A percentile compares a stretch with the other conserved stretches of the same genome.
Conservation (phyloP, 805 yeast genomes). For the Candida germanica region DNA sequence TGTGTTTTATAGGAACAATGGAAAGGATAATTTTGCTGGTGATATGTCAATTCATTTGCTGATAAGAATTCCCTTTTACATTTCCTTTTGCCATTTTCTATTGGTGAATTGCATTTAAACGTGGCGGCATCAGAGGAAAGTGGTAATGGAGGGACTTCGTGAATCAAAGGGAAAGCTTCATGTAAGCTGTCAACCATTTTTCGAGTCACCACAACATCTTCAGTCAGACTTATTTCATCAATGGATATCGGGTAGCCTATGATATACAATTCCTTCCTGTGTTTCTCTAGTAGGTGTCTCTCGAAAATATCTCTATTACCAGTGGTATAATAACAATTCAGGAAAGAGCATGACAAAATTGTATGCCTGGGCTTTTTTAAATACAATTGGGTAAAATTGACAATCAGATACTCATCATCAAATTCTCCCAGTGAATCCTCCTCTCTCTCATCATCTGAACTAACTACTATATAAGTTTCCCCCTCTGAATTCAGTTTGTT, state of each 20-base stretch:
- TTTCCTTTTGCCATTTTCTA: conserved; percentile 7
- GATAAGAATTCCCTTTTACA: conserved; percentile 16
- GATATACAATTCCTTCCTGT: conserved; percentile 14
- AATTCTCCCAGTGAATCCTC: conserved; percentile 11
- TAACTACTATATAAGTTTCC: not conserved
- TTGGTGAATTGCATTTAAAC: conserved; percentile 13
- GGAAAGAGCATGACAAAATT: conserved; percentile 25
- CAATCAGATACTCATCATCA: conserved; percentile 26
- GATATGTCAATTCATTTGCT: conserved; percentile 16
- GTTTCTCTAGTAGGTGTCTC: conserved; percentile 23
- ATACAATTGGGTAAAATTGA: conserved; percentile 13
- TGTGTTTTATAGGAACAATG: conserved; percentile 29
- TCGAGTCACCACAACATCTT: conserved; percentile 1
- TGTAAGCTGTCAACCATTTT: conserved; percentile 10
- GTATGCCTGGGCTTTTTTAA: conserved; percentile 1
- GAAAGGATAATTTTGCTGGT: conserved; percentile 14
- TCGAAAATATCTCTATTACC: conserved; percentile 25
- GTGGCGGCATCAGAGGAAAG: conserved; percentile 18
- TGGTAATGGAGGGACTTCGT: conserved; percentile 22
- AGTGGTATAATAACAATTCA: conserved; percentile 24
- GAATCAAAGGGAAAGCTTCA: conserved; percentile 21
- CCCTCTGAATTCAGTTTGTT: too few species aligned
- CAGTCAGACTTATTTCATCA: conserved; percentile 6
- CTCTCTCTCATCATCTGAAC: not conserved
- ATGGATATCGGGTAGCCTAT: conserved; percentile 27